Conservation (phyloP, 208 protist genomes). For the Porcisia hertigi region DNA sequence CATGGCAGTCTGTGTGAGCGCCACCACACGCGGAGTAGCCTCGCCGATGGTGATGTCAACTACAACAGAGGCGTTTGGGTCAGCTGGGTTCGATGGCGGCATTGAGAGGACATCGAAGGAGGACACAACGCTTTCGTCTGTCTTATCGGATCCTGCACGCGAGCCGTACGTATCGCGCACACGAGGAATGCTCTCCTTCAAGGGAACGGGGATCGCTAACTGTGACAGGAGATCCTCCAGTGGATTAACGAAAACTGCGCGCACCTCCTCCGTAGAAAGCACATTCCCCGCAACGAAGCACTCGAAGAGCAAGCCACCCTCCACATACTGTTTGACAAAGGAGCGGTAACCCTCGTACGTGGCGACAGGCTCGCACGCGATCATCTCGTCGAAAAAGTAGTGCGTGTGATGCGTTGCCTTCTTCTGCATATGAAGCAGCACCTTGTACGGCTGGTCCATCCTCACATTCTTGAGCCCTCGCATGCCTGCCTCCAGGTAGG, state of each 20-base stretch:
- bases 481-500: conserved; percentile 41
- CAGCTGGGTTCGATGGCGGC: conserved; percentile 43
- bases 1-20: conserved; percentile 37
- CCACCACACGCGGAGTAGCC: conserved; percentile 37
- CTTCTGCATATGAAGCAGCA: conserved; percentile 27
- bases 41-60: conserved; percentile 62
- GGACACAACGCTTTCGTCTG: conserved; percentile 8
- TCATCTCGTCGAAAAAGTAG: conserved; percentile 63
- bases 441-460: conserved; percentile 51
- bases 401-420: conserved; percentile 29
- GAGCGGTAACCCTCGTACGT: conserved; percentile 52
- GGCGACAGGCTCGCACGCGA: conserved; percentile 29
- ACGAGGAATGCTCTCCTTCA: conserved; percentile 35
- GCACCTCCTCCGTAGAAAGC: conserved; percentile 35
- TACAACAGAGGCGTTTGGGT: conserved; percentile 56
- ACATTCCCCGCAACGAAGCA: conserved; percentile 72
- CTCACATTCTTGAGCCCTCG: conserved; percentile 33
- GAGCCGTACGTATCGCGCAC: conserved; percentile 58
- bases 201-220: conserved; percentile 26
- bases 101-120: conserved; percentile 46
- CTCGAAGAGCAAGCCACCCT: conserved; percentile 56
- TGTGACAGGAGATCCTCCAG: conserved; percentile 38
- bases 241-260: conserved; percentile 20
- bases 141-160: neutral
- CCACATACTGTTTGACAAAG: conserved; percentile 58